A percentile compares a stretch with the other conserved stretches of the same genome.
Evolutionary conservation across 306 rosid genomes (phyloP).

Genomic region (Cucurbita argyrosperma): DNA sequence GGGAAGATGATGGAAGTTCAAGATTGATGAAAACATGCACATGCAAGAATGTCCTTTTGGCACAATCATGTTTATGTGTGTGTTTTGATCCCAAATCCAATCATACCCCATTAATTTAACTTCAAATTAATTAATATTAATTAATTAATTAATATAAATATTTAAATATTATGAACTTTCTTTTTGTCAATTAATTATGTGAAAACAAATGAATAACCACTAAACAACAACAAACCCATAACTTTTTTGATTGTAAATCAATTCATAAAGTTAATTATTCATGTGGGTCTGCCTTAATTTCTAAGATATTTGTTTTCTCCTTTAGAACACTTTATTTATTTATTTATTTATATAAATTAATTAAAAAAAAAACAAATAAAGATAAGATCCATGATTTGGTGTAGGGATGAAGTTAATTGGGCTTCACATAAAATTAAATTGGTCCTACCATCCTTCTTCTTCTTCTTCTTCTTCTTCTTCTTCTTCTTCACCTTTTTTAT

Average conservation of each 20-base stretch:
- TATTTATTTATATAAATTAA: neutral
- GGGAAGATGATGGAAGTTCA: neutral
- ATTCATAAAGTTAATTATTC: neutral
- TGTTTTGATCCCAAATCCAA: constrained; percentile 8
- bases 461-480: neutral
- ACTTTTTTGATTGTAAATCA: neutral
- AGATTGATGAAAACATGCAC: neutral
- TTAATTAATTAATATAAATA: too few species aligned
- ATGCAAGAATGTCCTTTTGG: constrained; percentile 8
- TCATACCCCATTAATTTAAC: constrained; percentile 4
- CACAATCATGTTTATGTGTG: neutral
- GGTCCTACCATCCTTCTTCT: neutral
- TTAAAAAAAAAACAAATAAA: neutral
- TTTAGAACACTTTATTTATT: neutral
- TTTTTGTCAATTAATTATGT: neutral
- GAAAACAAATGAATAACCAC: neutral
- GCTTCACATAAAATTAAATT: neutral
- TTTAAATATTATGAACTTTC: neutral
- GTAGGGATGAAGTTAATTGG: constrained; percentile 5
- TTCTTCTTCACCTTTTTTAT: neutral
- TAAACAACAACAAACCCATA: neutral
- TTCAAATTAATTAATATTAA: too few species aligned
- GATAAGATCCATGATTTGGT: neutral
- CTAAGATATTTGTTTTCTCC: constrained; percentile 2
- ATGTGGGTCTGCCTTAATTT: constrained; percentile 6